These are phyloP conservation scores for Exophiala aquamarina DNA, from an alignment of 2,329 filamentous ascomycete species.

Conservation along the genomic window DNA sequence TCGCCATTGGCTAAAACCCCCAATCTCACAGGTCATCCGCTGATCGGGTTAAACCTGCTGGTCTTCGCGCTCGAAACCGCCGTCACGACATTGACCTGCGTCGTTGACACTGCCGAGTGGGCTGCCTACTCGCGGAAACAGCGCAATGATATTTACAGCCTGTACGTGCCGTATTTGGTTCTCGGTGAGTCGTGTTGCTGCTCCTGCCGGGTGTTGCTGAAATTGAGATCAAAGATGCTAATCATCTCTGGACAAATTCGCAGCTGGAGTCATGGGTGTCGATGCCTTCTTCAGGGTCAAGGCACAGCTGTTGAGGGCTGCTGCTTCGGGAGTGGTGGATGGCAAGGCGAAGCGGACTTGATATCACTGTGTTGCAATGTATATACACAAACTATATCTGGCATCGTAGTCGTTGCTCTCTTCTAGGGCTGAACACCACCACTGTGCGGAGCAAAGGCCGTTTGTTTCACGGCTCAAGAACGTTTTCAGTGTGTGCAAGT, in stretches of 20 bases:
- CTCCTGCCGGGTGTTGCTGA: no score
- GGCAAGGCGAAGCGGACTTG: conserved; percentile 8
- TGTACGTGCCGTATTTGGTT: conserved; percentile 59
- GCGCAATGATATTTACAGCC: conserved; percentile 50
- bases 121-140: conserved; percentile 43
- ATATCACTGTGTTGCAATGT: no score
- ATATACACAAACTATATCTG: no score
- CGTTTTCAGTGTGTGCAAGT: no score
- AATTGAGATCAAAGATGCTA: no score
- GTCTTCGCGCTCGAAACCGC: conserved; percentile 60
- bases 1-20: no score
- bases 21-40: conserved; percentile 59
- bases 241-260: no score
- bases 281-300: conserved; percentile 39
- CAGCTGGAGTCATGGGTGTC: conserved; percentile 40
- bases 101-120: conserved; percentile 63
- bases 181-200: conserved; percentile 52
- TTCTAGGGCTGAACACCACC: no score
- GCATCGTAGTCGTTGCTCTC: no score
- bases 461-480: no score
- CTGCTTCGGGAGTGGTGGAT: background rate
- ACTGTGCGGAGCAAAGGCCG: no score
- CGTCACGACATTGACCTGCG: conserved; percentile 62
- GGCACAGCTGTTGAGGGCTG: conserved; percentile 10
- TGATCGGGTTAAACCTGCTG: conserved; percentile 60